Base-by-base conservation (phyloP, 1,139 yeast genomes). In the Sugiyamaella castrensis region DNA sequence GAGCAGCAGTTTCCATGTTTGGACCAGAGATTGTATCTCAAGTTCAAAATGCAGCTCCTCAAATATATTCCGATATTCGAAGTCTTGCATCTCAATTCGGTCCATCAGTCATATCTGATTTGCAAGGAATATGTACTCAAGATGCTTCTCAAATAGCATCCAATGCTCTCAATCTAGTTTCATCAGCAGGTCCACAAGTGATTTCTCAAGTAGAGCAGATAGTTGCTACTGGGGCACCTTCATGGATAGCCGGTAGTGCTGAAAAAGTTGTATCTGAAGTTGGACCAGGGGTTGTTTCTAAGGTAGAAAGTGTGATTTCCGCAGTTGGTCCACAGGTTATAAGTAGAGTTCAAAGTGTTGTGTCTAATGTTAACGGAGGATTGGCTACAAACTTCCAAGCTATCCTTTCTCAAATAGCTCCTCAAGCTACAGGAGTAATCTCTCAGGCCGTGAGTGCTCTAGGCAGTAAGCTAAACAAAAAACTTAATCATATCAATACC, bases 331-430 rank as follows among this genome's bases (percentile, higher is more conserved):
- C 43, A 10, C 19, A 30, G 15, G 37, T 35, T 31, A 32, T 33
- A 13, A 34, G 40, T 26, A 39, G 19, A 26, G 32, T 35, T 4
- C 38, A 34, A 24, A 39, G 38, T 30, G 31, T 33, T 37, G 47
- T 13, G 1, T 26, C 35, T 29, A 41, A 44, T n/a, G 40, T 44
- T 16, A 34, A 36, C 11, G 16, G 31, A 13, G 36, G 36, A 32
- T 1, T 36, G 24, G 42, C 42, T 38, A 31, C 43, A 11, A 27
- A 40, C 19, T 36, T 19, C n/a, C 24, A 15, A 11, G 43, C 36
- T 15, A 30, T 31, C 31, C 31, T 19, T 12, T 40, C 43, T 8
- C 10, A 19, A 4, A 24, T 32, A 1, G 24, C 12, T 4, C 43
- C 43, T 30, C 36, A 32, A 32, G 43, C 36, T 24, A 2, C 37